Conservation (phyloP, 371 early-diverging fungal species). For the Saksenaea vasiformis region DNA sequence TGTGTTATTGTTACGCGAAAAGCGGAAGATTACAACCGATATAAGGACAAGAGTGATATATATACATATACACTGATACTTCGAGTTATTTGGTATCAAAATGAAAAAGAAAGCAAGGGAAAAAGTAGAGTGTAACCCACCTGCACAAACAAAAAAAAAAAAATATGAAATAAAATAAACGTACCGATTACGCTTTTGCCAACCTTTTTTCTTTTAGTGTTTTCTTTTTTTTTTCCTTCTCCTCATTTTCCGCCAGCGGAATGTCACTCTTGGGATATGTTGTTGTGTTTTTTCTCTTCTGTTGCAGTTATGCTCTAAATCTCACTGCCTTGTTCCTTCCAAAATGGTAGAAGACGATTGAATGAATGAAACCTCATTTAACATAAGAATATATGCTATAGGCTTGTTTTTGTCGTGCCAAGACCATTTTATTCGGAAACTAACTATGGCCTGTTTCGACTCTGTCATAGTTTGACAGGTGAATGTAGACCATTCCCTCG, state of each 20-base stretch:
- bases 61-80: too few species aligned
- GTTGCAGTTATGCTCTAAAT: constrained; percentile 24
- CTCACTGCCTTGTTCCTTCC: constrained; percentile 24
- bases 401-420: constrained; percentile 21
- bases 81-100: background rate
- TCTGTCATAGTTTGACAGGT: constrained; percentile 18
- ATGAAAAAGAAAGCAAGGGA: background rate
- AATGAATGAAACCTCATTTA: background rate
- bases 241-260: background rate
- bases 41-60: too few species aligned
- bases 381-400: background rate
- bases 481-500: constrained; percentile 36
- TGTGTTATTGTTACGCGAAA: too few species aligned
- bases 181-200: constrained; percentile 1
- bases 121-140: background rate
- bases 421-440: constrained; percentile 30
- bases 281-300: constrained; percentile 25
- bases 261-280: constrained; percentile 30
- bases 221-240: constrained; percentile 1
- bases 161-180: background rate
- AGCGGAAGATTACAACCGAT: too few species aligned
- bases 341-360: constrained; percentile 19
- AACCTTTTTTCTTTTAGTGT: constrained; percentile 2
- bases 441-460: constrained; percentile 22
- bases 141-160: constrained; percentile 3